These are phyloP conservation scores for Thozetella sp. DNA, from an alignment of 495 filamentous ascomycete species.

Conservation along the genomic window DNA sequence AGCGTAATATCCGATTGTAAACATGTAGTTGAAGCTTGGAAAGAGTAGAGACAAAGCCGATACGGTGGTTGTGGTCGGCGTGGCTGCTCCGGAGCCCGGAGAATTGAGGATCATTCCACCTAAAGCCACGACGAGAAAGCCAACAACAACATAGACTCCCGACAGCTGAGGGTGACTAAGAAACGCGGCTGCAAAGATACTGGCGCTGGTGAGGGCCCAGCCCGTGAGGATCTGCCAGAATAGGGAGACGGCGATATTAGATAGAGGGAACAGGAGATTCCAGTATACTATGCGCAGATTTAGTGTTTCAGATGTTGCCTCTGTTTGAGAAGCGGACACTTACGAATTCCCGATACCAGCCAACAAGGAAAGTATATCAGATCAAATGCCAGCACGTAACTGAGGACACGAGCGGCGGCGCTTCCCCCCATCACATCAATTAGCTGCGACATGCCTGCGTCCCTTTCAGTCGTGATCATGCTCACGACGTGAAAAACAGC, in stretches of 20 bases:
- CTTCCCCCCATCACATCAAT: slow-evolving; percentile 67
- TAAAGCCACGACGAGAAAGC: slow-evolving; percentile 9
- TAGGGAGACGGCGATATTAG: slow-evolving; percentile 59
- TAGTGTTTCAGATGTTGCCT: too few relatives aligned
- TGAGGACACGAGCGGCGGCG: slow-evolving; percentile 9
- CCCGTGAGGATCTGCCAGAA: slow-evolving; percentile 66
- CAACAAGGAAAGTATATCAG: slow-evolving; percentile 10
- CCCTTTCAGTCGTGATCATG: slow-evolving; percentile 70
- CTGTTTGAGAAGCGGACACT: too few relatives aligned
- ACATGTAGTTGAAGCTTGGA: slow-evolving; percentile 20
- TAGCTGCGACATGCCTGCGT: slow-evolving; percentile 71
- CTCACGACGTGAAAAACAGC: slow-evolving; percentile 25
- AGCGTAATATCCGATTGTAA: slow-evolving; percentile 8
- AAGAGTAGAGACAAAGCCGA: slow-evolving; percentile 14
- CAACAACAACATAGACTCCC: slow-evolving; percentile 14
- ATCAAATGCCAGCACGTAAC: slow-evolving; percentile 8
- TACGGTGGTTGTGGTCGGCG: slow-evolving; percentile 3
- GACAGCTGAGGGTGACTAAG: slow-evolving; percentile 63
- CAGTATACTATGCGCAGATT: too few relatives aligned
- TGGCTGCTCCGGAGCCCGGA: too few relatives aligned
- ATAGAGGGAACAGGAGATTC: slow-evolving; percentile 60
- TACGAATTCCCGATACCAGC: too few relatives aligned
- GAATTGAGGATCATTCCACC: slow-evolving; percentile 10
- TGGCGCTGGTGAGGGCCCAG: slow-evolving; percentile 65
- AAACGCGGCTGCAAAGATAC: slow-evolving; percentile 67